Percentiles rank a stretch among this genome's conserved stretches.
phyloP scores from a whole-genome alignment of 2,329 filamentous ascomycete species.

The Fusarium nurragi region DNA sequence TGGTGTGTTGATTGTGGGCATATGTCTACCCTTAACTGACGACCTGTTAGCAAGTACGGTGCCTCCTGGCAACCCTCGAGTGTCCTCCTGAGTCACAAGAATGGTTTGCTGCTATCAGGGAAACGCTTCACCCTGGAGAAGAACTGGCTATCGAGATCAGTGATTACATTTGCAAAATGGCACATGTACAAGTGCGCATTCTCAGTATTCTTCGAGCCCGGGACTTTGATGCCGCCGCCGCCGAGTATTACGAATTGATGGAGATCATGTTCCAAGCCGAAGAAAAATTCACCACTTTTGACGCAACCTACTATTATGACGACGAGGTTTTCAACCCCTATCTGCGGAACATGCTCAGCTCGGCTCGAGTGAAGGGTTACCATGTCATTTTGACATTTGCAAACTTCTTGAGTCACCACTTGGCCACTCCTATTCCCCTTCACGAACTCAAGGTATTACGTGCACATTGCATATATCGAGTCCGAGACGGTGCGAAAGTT shows the following conservation, averaged over 20 bases:
- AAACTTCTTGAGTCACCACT: conserved; percentile 51
- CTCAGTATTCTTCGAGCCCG: conserved; percentile 39
- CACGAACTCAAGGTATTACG: conserved; percentile 45
- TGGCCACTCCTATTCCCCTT: conserved; percentile 33
- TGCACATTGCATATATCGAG: conserved; percentile 39
- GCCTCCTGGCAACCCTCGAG: conserved; percentile 45
- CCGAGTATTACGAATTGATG: conserved; percentile 43
- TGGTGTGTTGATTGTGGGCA: conserved; percentile 44
- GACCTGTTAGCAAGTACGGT: conserved; percentile 50
- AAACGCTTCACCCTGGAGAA: conserved; percentile 41
- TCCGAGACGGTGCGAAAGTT: conserved; percentile 43
- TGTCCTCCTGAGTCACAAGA: conserved; percentile 50
- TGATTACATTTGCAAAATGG: conserved; percentile 44
- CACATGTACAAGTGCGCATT: conserved; percentile 44
- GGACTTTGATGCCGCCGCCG: conserved; percentile 45
- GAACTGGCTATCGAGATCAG: conserved; percentile 43
- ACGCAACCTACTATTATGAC: conserved; percentile 8
- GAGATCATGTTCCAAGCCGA: conserved; percentile 43
- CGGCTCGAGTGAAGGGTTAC: conserved; percentile 50
- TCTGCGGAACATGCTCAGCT: conserved; percentile 48
- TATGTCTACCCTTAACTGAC: conserved; percentile 16
- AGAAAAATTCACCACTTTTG: conserved; percentile 29
- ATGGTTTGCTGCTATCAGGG: conserved; percentile 49
- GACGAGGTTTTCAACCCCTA: conserved; percentile 42
- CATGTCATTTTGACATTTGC: conserved; percentile 46